These are phyloP conservation scores for Sistotremastrum niveocremeum DNA, from an alignment of 768 basidiomycete species.

Conservation along the genomic window DNA sequence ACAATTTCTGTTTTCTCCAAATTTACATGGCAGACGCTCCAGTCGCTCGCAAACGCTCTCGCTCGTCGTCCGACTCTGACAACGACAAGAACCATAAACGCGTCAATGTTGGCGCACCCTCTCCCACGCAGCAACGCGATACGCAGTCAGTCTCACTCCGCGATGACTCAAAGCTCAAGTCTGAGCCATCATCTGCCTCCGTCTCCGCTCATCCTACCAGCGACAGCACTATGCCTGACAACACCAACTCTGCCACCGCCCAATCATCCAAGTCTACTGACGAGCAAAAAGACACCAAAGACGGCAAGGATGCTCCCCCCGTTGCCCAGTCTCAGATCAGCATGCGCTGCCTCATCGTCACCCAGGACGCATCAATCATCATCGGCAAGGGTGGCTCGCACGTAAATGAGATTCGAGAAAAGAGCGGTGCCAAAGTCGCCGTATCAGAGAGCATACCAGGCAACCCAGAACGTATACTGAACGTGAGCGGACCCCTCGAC, in stretches of 20 bases:
- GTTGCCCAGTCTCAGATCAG: conserved; percentile 43
- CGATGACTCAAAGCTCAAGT: conserved; percentile 29
- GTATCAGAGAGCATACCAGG: conserved; percentile 98
- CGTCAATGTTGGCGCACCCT: conserved; percentile 63
- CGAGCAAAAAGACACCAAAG: conserved; percentile 20
- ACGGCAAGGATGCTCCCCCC: conserved; percentile 25
- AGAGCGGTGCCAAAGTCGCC: conserved; percentile 91
- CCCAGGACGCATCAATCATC: conserved; percentile 98
- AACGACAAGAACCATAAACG: conserved; percentile 72
- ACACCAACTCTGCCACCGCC: conserved; percentile 23
- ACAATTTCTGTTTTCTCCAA: too few relatives aligned
- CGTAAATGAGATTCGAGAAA: conserved; percentile 97
- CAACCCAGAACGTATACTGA: conserved; percentile 97
- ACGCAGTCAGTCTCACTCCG: conserved; percentile 25
- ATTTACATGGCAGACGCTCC: conserved; percentile 68
- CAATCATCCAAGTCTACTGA: conserved; percentile 43
- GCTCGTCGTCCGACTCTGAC: conserved; percentile 65
- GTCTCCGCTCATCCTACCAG: conserved; percentile 23
- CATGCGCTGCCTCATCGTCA: conserved; percentile 97
- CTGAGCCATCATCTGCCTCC: conserved; percentile 11
- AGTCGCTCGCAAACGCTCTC: conserved; percentile 73
- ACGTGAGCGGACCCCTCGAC: conserved; percentile 91
- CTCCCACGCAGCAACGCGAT: conserved; percentile 46
- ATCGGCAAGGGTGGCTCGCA: conserved; percentile 93
- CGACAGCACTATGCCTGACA: conserved; percentile 58